Evolutionary conservation across 257 asterid genomes (phyloP).

Genomic region (Penstemon eatonii): DNA sequence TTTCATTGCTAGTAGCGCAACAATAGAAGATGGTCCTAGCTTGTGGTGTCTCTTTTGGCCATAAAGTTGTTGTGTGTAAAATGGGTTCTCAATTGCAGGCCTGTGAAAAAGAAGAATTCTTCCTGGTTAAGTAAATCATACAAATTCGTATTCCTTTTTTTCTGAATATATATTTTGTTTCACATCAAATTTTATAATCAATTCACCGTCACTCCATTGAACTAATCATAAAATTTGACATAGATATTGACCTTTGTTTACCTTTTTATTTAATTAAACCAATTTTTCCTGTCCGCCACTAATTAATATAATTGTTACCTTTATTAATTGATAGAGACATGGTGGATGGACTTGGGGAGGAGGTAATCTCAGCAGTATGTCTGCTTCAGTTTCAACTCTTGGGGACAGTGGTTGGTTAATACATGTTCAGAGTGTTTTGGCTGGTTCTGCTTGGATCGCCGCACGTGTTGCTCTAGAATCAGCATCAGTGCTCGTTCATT

Average conservation of each 20-base stretch:
- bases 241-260: background rate
- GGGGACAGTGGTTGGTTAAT: slow-evolving; percentile 99
- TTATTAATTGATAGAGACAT: slow-evolving; percentile 60
- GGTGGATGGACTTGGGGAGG: slow-evolving; percentile 99
- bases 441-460: slow-evolving; percentile 99
- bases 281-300: slow-evolving; percentile 17
- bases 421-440: slow-evolving; percentile 93
- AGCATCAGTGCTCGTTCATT: slow-evolving; percentile 96
- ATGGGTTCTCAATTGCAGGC: slow-evolving; percentile 8
- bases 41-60: background rate
- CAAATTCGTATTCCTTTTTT: background rate
- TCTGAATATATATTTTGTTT: slow-evolving; percentile 17
- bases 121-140: slow-evolving; percentile 4
- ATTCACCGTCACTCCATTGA: slow-evolving; percentile 1
- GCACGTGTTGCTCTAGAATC: slow-evolving; percentile 96
- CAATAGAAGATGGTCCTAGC: slow-evolving; percentile 2
- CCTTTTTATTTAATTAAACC: background rate
- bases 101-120: slow-evolving; percentile 8
- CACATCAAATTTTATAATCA: slow-evolving; percentile 11
- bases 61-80: slow-evolving; percentile 7
- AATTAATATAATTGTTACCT: slow-evolving; percentile 7
- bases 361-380: slow-evolving; percentile 98
- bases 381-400: slow-evolving; percentile 95
- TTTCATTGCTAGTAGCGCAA: background rate
- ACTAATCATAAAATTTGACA: slow-evolving; percentile 1